Base-by-base conservation (phyloP, 2,329 filamentous ascomycete genomes). In the Didymella lethalis region DNA sequence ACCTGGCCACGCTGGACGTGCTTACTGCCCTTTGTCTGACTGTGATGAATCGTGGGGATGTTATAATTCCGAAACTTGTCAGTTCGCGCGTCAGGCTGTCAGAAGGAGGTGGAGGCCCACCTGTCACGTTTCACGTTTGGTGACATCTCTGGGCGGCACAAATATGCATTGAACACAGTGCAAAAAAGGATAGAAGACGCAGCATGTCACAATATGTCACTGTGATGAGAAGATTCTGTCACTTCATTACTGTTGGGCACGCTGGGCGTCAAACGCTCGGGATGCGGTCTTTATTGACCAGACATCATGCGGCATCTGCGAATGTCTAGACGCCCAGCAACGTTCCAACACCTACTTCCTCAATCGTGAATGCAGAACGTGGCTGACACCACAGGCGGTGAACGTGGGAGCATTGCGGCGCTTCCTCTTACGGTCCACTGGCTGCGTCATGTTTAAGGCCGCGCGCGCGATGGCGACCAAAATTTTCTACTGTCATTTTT, bases 321-420 rank as follows among this genome's bases (percentile, higher is more conserved):
- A 53, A 48, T 45, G 20, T 20, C 46, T 40, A 45, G 46, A 49
- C 32, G 55, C 36, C 49, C 44, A 49, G 49, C 14, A 34, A 46
- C 47, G 23, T 41, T 46, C 38, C 29, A 36, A 58, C 45, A 46
- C 29, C 45, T 54, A 48, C 40, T 12, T 32, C 26, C 20, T 28
- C 44, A 45, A 49, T 54, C 28, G 56, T 41, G 57, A 61, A 59
- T 65, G 65, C 64, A 62, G 61, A 65, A 70, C 69, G 70, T 64
- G 68, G 63, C 68, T 69, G 53, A 66, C 59, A 62, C 66, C 66
- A 73, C 62, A 68, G 68, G 72, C 73, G 71, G 73, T 74, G 71
- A 74, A 58, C 57, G 53, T 49, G 67, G 64, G 60, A 66, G 63
- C 68, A 68, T 64, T 54, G 54, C 57, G 54, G 41, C 46, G 38